Conservation (phyloP, 2,329 filamentous ascomycete genomes). For the Cytospora piceae region DNA sequence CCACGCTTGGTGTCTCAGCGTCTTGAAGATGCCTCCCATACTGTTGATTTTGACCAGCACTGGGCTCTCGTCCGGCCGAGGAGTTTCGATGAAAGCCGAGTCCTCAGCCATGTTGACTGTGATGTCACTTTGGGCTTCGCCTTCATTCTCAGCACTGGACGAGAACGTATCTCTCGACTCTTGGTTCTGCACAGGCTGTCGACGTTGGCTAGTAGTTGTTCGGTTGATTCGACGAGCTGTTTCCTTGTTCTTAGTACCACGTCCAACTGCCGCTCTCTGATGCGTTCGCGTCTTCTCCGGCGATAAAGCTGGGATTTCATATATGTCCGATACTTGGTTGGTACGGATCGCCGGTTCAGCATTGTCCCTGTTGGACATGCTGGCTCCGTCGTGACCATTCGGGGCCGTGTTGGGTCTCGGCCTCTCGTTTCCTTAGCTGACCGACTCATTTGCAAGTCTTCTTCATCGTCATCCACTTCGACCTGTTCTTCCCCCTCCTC, state of each 20-base stretch:
- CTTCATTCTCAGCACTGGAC: slow-evolving; percentile 6
- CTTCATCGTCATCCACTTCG: neutral
- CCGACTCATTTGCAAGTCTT: neutral
- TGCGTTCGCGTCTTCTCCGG: neutral
- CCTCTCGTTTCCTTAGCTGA: neutral
- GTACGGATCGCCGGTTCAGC: neutral
- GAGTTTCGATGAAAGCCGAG: slow-evolving; percentile 21
- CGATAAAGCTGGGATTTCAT: neutral
- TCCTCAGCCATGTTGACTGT: slow-evolving; percentile 7
- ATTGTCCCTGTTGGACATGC: neutral
- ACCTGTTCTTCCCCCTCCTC: neutral
- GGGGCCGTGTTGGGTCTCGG: neutral
- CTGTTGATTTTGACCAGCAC: slow-evolving; percentile 13
- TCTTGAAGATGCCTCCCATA: slow-evolving; percentile 22
- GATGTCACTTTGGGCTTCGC: neutral
- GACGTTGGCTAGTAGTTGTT: neutral
- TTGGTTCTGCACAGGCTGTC: neutral
- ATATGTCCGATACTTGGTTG: neutral
- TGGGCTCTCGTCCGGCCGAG: neutral
- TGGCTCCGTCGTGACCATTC: neutral
- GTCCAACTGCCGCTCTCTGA: neutral
- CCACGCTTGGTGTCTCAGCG: slow-evolving; percentile 23
- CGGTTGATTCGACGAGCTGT: neutral
- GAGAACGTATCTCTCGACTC: neutral
- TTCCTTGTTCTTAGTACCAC: neutral